Conservation (phyloP, 2,329 filamentous ascomycete genomes). For the Tolypocladium endophyticum region DNA sequence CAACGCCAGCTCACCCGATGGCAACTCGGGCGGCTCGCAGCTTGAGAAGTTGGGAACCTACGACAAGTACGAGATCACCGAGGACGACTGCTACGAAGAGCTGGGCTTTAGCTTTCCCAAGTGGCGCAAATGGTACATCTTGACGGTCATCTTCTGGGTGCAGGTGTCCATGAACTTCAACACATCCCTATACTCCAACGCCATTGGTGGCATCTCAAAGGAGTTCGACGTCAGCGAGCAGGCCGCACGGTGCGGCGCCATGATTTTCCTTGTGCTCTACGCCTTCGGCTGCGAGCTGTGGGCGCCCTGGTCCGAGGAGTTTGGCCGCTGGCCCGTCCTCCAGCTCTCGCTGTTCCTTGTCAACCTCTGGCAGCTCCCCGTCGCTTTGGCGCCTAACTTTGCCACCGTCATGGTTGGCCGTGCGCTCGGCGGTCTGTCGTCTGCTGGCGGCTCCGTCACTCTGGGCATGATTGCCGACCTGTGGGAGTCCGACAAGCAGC, state of each 20-base stretch:
- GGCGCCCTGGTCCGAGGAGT: conserved; percentile 80
- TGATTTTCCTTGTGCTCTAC: conserved; percentile 70
- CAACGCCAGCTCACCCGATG: conserved; percentile 4
- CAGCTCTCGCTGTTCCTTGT: conserved; percentile 65
- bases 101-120: conserved; percentile 51
- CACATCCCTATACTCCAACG: conserved; percentile 64
- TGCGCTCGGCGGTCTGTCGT: conserved; percentile 58
- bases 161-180: conserved; percentile 75
- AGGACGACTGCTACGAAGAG: conserved; percentile 53
- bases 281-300: conserved; percentile 82
- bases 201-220: conserved; percentile 50
- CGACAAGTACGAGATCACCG: conserved; percentile 36
- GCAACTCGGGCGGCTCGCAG: conserved; percentile 21
- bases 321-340: conserved; percentile 66
- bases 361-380: conserved; percentile 66
- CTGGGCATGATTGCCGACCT: conserved; percentile 67
- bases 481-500: conserved; percentile 60
- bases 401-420: conserved; percentile 59
- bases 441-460: conserved; percentile 63
- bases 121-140: conserved; percentile 62
- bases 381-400: conserved; percentile 65
- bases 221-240: conserved; percentile 60
- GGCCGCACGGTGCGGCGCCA: conserved; percentile 61
- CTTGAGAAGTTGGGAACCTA: conserved; percentile 26
- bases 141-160: conserved; percentile 62